Evolutionary conservation across 805 yeast genomes (phyloP).

Genomic region (Metschnikowia borealis): DNA sequence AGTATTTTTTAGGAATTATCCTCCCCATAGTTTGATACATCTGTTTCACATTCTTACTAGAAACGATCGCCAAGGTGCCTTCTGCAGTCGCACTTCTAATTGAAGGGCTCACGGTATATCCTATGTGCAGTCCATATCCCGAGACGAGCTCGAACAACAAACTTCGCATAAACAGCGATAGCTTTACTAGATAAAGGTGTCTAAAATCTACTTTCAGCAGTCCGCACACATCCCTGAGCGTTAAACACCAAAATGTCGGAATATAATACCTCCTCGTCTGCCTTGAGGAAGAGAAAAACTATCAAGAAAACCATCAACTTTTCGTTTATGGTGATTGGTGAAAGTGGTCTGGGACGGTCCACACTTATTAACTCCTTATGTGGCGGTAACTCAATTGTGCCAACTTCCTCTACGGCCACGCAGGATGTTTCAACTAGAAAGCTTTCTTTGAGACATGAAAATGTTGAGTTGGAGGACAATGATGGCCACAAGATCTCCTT

Average conservation of each 20-base stretch:
- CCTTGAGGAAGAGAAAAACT: conserved; percentile 63
- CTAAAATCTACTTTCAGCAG: not conserved
- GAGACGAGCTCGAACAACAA: conserved; percentile 8
- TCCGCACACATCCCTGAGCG: not conserved
- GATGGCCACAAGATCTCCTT: conserved; percentile 80
- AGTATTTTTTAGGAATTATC: too few relatives aligned
- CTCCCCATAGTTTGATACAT: not conserved
- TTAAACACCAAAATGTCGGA: conserved; percentile 13
- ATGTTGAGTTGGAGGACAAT: conserved; percentile 80
- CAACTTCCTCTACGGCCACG: conserved; percentile 58
- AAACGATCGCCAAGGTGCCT: not conserved
- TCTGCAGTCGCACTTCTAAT: conserved; percentile 1
- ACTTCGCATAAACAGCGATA: conserved; percentile 1
- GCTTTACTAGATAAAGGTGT: not conserved
- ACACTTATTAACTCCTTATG: conserved; percentile 88
- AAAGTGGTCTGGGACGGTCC: conserved; percentile 85
- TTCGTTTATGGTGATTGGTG: conserved; percentile 83
- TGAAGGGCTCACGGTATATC: not conserved
- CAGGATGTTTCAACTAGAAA: conserved; percentile 48
- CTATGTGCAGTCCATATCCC: not conserved
- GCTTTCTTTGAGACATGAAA: conserved; percentile 68
- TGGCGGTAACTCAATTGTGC: conserved; percentile 76
- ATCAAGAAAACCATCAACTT: conserved; percentile 81
- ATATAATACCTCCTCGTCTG: conserved; percentile 33
- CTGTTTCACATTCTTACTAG: not conserved